These are phyloP conservation scores for Ettlia oleoabundans DNA, from an alignment of 139 green algal genomes.

Conservation along the genomic window DNA sequence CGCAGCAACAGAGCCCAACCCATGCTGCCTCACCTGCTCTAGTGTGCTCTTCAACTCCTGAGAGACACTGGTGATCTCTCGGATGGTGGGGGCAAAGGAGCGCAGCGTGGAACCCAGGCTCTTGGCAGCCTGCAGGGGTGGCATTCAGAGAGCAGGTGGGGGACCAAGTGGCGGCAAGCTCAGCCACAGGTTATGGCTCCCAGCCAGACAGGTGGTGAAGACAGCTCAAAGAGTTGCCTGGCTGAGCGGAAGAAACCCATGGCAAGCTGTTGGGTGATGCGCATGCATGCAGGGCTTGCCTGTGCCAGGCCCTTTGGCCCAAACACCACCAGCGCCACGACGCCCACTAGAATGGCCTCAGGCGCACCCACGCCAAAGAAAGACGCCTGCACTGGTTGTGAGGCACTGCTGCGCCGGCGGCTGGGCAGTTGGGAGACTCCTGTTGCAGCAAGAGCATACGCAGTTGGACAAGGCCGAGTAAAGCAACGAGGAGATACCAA, in stretches of 20 bases:
- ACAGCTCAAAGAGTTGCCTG: too few species aligned
- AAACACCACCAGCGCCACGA: constrained; percentile 98
- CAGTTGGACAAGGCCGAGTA: neutral
- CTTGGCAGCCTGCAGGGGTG: constrained; percentile 96
- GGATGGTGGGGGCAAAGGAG: constrained; percentile 93
- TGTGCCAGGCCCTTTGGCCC: constrained; percentile 96
- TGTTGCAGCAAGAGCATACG: neutral
- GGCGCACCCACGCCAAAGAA: constrained; percentile 97
- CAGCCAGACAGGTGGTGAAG: too few species aligned
- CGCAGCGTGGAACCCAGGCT: constrained; percentile 81
- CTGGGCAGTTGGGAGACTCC: neutral
- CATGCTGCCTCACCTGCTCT: constrained; percentile 48
- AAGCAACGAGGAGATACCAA: neutral
- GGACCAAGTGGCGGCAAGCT: too few species aligned
- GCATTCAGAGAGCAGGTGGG: too few species aligned
- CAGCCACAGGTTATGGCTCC: too few species aligned
- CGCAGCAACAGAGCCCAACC: neutral
- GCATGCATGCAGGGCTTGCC: too few species aligned
- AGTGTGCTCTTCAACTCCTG: constrained; percentile 91
- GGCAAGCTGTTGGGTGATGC: too few species aligned
- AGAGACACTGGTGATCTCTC: constrained; percentile 89
- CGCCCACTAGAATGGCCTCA: constrained; percentile 94
- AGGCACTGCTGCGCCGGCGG: too few species aligned
- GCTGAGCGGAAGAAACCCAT: too few species aligned
- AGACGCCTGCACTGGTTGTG: constrained; percentile 44